phyloP scores from a whole-genome alignment of 192 early-diverging fungal genomes.

The Coemansia sp. region DNA sequence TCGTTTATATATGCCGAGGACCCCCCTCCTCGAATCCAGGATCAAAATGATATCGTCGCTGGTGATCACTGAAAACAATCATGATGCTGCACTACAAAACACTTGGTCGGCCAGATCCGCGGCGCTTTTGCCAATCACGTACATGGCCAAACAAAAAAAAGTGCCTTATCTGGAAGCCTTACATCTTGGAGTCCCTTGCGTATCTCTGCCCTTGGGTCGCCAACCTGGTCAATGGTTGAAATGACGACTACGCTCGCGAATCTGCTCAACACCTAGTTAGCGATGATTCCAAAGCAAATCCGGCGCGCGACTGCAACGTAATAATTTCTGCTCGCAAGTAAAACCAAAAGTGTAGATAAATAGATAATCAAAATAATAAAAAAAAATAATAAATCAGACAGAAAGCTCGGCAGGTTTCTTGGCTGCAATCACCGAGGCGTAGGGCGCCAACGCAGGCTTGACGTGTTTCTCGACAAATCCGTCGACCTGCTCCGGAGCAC shows the following conservation, averaged over 20 bases:
- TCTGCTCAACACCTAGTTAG: conserved; percentile 47
- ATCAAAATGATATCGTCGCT: too few species aligned
- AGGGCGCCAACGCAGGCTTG: conserved; percentile 78
- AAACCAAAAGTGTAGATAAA: background rate
- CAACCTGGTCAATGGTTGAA: conserved; percentile 43
- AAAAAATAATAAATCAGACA: conserved; percentile 13
- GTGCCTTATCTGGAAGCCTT: too few species aligned
- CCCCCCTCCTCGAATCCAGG: too few species aligned
- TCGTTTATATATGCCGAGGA: too few species aligned
- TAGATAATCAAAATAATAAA: background rate
- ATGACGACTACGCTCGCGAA: conserved; percentile 44
- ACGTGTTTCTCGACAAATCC: conserved; percentile 83
- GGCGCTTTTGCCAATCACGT: too few species aligned
- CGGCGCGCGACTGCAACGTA: conserved; percentile 32
- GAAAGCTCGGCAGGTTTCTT: conserved; percentile 51
- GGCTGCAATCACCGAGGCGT: conserved; percentile 59
- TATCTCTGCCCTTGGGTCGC: conserved; percentile 41
- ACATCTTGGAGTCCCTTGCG: conserved; percentile 5
- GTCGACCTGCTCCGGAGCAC: conserved; percentile 92
- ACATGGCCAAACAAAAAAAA: too few species aligned
- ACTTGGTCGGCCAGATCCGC: too few species aligned
- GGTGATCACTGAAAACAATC: too few species aligned
- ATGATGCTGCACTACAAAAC: too few species aligned
- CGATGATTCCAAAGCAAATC: conserved; percentile 37
- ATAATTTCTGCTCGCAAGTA: conserved; percentile 16